These are phyloP conservation scores for Erysiphe pulchra DNA, from an alignment of 2,329 filamentous ascomycete genomes.

Conservation along the genomic window DNA sequence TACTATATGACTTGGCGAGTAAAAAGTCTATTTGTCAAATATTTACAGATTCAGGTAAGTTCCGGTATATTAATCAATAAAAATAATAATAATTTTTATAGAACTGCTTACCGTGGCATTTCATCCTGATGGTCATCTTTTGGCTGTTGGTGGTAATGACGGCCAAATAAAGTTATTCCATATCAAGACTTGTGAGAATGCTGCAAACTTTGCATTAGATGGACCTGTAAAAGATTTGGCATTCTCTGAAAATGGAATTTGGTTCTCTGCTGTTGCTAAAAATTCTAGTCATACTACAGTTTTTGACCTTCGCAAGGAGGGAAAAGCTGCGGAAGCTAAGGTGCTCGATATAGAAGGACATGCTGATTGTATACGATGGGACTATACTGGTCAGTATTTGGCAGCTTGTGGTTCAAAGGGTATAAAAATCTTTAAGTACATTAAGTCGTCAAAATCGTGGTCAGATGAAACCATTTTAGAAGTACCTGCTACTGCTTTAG, in stretches of 20 bases:
- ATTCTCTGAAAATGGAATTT: conserved; percentile 94
- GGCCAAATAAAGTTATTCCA: conserved; percentile 78
- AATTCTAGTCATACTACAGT: conserved; percentile 57
- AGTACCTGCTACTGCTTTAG: conserved; percentile 42
- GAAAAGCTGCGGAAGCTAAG: conserved; percentile 57
- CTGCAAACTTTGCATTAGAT: conserved; percentile 44
- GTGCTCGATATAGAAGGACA: conserved; percentile 60
- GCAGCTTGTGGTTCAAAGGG: conserved; percentile 58
- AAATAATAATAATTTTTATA: conserved; percentile 5
- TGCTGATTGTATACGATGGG: conserved; percentile 62
- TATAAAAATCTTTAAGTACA: conserved; percentile 70
- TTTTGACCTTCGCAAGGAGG: conserved; percentile 81
- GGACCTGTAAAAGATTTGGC: conserved; percentile 48
- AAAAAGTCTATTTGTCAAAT: conserved; percentile 50
- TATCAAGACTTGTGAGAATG: conserved; percentile 51
- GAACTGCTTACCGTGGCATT: conserved; percentile 45
- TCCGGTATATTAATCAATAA: background rate
- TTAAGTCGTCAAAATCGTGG: conserved; percentile 72
- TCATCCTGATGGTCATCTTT: conserved; percentile 88
- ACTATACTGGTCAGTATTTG: conserved; percentile 85
- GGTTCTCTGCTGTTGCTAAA: conserved; percentile 65
- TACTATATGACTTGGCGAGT: conserved; percentile 56
- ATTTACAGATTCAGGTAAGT: conserved; percentile 55
- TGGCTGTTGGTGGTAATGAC: conserved; percentile 57
- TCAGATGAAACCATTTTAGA: conserved; percentile 60